Percentiles rank a stretch among this genome's conserved stretches.
These are phyloP conservation scores for Talaromyces wortmannii DNA, from an alignment of 495 filamentous ascomycete species.

Conservation along the genomic window DNA sequence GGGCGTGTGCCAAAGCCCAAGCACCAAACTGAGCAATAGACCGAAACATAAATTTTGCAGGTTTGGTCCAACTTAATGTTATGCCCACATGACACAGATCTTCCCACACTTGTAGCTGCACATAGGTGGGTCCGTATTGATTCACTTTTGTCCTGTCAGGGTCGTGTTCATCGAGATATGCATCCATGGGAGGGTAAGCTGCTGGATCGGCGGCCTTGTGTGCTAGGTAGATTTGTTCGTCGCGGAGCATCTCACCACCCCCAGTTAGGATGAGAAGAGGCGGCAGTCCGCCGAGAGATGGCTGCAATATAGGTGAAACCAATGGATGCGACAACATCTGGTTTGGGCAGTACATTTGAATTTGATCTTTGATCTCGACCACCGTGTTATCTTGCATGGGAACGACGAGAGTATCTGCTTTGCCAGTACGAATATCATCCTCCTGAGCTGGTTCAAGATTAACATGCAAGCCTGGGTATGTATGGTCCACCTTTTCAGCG, in stretches of 20 bases:
- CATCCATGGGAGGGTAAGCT: slow-evolving; percentile 62
- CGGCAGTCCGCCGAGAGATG: slow-evolving; percentile 80
- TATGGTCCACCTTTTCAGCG: slow-evolving; percentile 11
- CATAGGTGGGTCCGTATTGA: slow-evolving; percentile 74
- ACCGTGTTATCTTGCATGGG: slow-evolving; percentile 63
- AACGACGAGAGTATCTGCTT: slow-evolving; percentile 43
- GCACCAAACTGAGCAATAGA: slow-evolving; percentile 87
- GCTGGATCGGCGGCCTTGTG: slow-evolving; percentile 85
- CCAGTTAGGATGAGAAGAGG: slow-evolving; percentile 81
- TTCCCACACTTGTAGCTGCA: slow-evolving; percentile 96
- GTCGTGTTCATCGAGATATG: slow-evolving; percentile 57
- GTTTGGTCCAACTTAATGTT: slow-evolving; percentile 84
- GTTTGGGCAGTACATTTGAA: slow-evolving; percentile 92
- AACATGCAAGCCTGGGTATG: slow-evolving; percentile 29
- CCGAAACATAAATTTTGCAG: slow-evolving; percentile 91
- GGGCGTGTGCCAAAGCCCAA: slow-evolving; percentile 80
- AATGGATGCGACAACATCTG: slow-evolving; percentile 79
- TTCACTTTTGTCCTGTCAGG: slow-evolving; percentile 45
- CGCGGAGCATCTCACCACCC: slow-evolving; percentile 79
- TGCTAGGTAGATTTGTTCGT: slow-evolving; percentile 92
- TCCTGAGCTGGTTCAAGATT: slow-evolving; percentile 14
- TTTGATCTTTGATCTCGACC: slow-evolving; percentile 79
- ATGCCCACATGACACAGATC: slow-evolving; percentile 88
- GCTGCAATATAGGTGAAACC: slow-evolving; percentile 80
- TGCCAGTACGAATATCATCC: slow-evolving; percentile 9